Evolutionary conservation across 805 yeast genomes (phyloP).

Genomic region (Ogataea thermomethanolica): DNA sequence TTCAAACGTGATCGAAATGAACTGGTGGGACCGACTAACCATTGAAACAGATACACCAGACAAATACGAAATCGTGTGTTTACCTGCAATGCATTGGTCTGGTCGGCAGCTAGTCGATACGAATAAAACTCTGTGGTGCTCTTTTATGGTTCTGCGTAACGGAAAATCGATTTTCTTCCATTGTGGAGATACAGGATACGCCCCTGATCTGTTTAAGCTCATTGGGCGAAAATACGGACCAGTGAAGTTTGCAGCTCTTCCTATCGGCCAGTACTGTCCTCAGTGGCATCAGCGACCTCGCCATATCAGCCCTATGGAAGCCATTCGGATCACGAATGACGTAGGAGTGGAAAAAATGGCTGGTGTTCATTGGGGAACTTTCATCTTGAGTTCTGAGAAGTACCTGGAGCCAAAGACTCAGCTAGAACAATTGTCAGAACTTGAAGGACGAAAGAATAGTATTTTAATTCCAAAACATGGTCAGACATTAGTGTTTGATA

Average conservation of each 20-base stretch:
- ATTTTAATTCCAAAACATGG: slow-evolving; percentile 76
- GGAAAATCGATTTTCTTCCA: slow-evolving; percentile 76
- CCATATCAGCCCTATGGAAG: slow-evolving; percentile 81
- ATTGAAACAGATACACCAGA: slow-evolving; percentile 37
- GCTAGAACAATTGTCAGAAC: slow-evolving; percentile 49
- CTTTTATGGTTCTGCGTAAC: slow-evolving; percentile 66
- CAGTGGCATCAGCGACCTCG: slow-evolving; percentile 91
- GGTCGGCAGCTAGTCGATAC: slow-evolving; percentile 81
- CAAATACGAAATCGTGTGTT: slow-evolving; percentile 74
- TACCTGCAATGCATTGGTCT: slow-evolving; percentile 98
- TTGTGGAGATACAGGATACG: slow-evolving; percentile 94
- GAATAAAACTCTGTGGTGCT: slow-evolving; percentile 84
- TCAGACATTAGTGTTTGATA: slow-evolving; percentile 54
- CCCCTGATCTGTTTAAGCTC: slow-evolving; percentile 64
- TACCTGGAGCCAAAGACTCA: slow-evolving; percentile 75
- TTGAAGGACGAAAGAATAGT: slow-evolving; percentile 33
- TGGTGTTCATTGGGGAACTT: slow-evolving; percentile 98
- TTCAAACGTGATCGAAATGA: slow-evolving; percentile 65
- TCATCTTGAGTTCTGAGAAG: slow-evolving; percentile 82
- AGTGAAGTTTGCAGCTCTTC: slow-evolving; percentile 66
- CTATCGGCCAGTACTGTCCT: slow-evolving; percentile 95
- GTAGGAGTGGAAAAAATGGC: slow-evolving; percentile 58
- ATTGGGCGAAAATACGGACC: slow-evolving; percentile 66
- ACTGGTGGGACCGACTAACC: slow-evolving; percentile 84
- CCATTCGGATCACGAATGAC: slow-evolving; percentile 62